Percentiles rank a stretch among this genome's conserved stretches.
Conservation (phyloP, 176 grass and related monocot species). For the Rhynchospora pubera region DNA sequence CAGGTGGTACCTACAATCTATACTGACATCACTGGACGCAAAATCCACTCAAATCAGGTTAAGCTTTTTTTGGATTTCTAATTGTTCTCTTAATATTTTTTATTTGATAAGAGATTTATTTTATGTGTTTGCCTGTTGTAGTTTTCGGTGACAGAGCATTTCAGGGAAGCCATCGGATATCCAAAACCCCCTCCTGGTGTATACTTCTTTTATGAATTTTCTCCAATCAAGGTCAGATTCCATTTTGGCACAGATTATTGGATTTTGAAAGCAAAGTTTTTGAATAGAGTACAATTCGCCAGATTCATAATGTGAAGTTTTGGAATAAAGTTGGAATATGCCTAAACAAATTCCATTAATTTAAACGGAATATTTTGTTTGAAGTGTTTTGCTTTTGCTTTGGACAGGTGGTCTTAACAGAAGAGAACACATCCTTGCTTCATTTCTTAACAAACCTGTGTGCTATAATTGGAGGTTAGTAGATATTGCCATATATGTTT, state of each 20-base stretch:
- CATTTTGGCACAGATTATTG: not conserved
- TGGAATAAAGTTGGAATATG: not conserved
- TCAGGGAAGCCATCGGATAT: conserved; percentile 85
- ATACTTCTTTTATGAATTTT: conserved; percentile 98
- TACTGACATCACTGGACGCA: conserved; percentile 83
- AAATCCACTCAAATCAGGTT: conserved; percentile 98
- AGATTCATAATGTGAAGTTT: not conserved
- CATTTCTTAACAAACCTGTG: conserved; percentile 95
- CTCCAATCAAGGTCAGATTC: conserved; percentile 79
- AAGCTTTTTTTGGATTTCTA: conserved; percentile 15
- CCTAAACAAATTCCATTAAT: not conserved
- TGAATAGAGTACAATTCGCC: not conserved
- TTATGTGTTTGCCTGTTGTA: conserved; percentile 35
- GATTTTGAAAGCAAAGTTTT: not conserved
- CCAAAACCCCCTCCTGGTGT: conserved; percentile 78
- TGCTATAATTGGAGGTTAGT: conserved; percentile 87
- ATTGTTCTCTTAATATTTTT: conserved; percentile 6
- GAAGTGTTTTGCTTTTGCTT: not conserved
- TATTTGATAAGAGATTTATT: conserved; percentile 24
- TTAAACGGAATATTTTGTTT: not conserved
- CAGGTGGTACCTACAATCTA: conserved; percentile 99
- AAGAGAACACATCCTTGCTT: conserved; percentile 85
- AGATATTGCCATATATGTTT: not conserved
- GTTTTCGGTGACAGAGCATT: conserved; percentile 98
- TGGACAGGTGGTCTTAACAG: conserved; percentile 86